Evolutionary conservation across 2,329 filamentous ascomycete species (phyloP).

Genomic region (Paraphaeosphaeria sporulosa): DNA sequence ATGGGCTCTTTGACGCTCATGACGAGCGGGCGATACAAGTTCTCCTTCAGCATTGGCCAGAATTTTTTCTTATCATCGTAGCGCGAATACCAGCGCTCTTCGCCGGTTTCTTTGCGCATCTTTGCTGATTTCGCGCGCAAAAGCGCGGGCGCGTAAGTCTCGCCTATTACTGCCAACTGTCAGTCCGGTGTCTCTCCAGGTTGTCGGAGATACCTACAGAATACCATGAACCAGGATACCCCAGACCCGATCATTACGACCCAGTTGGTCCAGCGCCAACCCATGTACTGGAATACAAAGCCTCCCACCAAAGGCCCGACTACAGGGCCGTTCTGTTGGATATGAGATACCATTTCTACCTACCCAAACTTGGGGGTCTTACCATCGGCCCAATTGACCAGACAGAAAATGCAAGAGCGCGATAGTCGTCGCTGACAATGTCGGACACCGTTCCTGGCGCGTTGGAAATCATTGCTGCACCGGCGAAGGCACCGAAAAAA

Average conservation of each 20-base stretch:
- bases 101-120: slow-evolving; percentile 75
- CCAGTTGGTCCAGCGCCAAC: slow-evolving; percentile 91
- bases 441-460: slow-evolving; percentile 84
- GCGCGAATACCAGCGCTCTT: slow-evolving; percentile 78
- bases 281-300: slow-evolving; percentile 77
- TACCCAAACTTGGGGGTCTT: too few relatives aligned
- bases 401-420: slow-evolving; percentile 82
- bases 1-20: slow-evolving; percentile 86
- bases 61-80: slow-evolving; percentile 77
- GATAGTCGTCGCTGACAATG: slow-evolving; percentile 79
- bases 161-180: slow-evolving; percentile 72
- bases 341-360: too few relatives aligned
- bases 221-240: slow-evolving; percentile 65
- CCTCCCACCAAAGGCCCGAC: slow-evolving; percentile 76
- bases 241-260: slow-evolving; percentile 69
- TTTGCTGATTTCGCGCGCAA: slow-evolving; percentile 74
- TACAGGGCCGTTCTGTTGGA: slow-evolving; percentile 75
- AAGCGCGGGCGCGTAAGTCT: slow-evolving; percentile 80
- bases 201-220: slow-evolving; percentile 44
- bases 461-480: slow-evolving; percentile 83
- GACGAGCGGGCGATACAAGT: slow-evolving; percentile 78
- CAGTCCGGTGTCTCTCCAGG: slow-evolving; percentile 75
- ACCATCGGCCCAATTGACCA: slow-evolving; percentile 85
- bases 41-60: slow-evolving; percentile 73
- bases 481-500: slow-evolving; percentile 77